Conservation (phyloP, 495 filamentous ascomycete species). For the Geoglossum glabrum region DNA sequence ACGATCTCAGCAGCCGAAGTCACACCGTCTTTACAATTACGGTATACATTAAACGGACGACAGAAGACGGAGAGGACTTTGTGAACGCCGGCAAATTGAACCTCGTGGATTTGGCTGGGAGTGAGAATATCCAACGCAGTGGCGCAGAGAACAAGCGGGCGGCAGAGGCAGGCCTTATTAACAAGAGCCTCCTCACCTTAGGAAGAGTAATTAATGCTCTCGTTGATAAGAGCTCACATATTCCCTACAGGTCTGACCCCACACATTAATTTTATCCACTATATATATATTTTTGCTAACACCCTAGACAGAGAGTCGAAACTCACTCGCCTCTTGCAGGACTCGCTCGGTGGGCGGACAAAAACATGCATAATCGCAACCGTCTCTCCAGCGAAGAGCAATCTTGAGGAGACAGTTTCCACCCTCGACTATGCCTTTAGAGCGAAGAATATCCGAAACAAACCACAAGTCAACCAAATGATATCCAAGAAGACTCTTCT, state of each 20-base stretch:
- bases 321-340: conserved; percentile 82
- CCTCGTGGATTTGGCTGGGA: conserved; percentile 86
- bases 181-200: conserved; percentile 87
- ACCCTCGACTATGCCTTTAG: conserved; percentile 94
- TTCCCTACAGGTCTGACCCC: conserved; percentile 46
- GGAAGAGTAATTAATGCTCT: conserved; percentile 95
- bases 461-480: conserved; percentile 81
- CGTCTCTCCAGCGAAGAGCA: conserved; percentile 79
- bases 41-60: conserved; percentile 58
- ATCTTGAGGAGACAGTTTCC: conserved; percentile 92
- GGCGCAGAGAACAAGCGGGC: conserved; percentile 96
- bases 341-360: conserved; percentile 82
- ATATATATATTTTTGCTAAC: conserved; percentile 4
- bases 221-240: conserved; percentile 76
- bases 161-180: conserved; percentile 87
- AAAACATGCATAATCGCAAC: conserved; percentile 99
- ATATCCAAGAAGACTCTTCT: conserved; percentile 84
- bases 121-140: conserved; percentile 90
- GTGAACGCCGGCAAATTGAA: conserved; percentile 90
- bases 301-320: conserved; percentile 55
- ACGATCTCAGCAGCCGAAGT: conserved; percentile 86
- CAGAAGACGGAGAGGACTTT: conserved; percentile 73
- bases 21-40: conserved; percentile 96
- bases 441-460: conserved; percentile 95
- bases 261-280: neutral